These are phyloP conservation scores for Cicer yamashitae DNA, from an alignment of 306 rosid genomes.

Conservation along the genomic window DNA sequence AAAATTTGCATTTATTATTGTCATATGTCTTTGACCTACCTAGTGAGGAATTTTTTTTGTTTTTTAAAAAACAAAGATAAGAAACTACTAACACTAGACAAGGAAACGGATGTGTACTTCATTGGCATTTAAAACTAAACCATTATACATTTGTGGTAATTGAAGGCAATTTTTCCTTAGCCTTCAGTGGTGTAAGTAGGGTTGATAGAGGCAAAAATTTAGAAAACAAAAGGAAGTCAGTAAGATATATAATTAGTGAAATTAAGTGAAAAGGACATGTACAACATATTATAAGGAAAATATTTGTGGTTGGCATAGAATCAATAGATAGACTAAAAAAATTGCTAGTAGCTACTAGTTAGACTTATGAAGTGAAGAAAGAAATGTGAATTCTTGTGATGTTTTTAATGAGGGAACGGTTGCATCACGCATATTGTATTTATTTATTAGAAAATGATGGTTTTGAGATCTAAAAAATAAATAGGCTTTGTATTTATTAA, in stretches of 20 bases:
- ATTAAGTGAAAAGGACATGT: not conserved
- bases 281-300: conserved; percentile 18
- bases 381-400: conserved; percentile 58
- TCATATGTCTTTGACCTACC: conserved; percentile 32
- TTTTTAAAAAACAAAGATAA: conserved; percentile 12
- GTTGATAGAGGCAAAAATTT: not conserved
- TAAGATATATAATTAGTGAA: conserved; percentile 12
- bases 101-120: not conserved
- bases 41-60: not conserved
- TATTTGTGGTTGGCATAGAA: conserved; percentile 12
- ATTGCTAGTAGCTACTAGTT: conserved; percentile 3
- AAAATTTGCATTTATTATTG: not conserved
- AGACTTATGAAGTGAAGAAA: not conserved
- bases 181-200: not conserved
- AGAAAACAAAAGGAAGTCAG: not conserved
- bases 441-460: conserved; percentile 43
- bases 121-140: conserved; percentile 25
- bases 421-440: conserved; percentile 50
- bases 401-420: conserved; percentile 53
- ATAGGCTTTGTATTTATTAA: conserved; percentile 47
- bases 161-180: conserved; percentile 34
- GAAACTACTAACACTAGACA: conserved; percentile 12
- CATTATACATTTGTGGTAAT: not conserved
- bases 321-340: conserved; percentile 35
- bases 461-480: conserved; percentile 27